Evolutionary conservation across 148 eudicot genomes (phyloP).

Genomic region (Rhododendron simsii): DNA sequence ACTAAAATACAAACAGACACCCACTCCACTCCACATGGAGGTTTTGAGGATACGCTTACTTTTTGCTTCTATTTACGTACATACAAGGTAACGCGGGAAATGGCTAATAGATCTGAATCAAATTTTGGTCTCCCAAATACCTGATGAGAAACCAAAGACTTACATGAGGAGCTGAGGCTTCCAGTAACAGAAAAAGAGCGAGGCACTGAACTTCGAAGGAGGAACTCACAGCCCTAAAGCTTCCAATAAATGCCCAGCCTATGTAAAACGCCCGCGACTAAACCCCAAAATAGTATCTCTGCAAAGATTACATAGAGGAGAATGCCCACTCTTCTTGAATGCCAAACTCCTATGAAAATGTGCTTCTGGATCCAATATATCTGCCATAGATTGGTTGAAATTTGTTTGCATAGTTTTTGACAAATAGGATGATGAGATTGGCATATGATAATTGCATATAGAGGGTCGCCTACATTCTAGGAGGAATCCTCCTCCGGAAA

Average conservation of each 20-base stretch:
- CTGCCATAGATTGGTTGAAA: conserved; percentile 30
- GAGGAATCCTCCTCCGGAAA: neutral
- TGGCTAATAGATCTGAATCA: neutral
- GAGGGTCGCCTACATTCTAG: neutral
- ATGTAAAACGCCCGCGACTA: conserved; percentile 69
- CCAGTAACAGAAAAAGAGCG: neutral
- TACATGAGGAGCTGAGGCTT: neutral
- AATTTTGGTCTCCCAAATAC: neutral
- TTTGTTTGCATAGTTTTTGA: neutral
- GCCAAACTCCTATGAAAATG: conserved; percentile 77
- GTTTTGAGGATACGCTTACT: neutral
- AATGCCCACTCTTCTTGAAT: conserved; percentile 75
- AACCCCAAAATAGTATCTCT: conserved; percentile 78
- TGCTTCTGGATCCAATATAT: conserved; percentile 80
- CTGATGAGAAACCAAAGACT: neutral
- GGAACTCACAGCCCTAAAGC: conserved; percentile 37
- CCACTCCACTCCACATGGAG: neutral
- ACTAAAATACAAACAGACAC: neutral
- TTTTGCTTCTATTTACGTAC: neutral
- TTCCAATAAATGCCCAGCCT: conserved; percentile 65
- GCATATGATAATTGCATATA: neutral
- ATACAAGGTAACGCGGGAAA: neutral
- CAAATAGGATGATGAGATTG: neutral
- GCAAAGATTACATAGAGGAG: conserved; percentile 82
- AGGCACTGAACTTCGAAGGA: neutral